Percentiles rank a stretch among this genome's conserved stretches.
Conservation (phyloP, 2,329 filamentous ascomycete species). For the Pseudonectria foliicola region DNA sequence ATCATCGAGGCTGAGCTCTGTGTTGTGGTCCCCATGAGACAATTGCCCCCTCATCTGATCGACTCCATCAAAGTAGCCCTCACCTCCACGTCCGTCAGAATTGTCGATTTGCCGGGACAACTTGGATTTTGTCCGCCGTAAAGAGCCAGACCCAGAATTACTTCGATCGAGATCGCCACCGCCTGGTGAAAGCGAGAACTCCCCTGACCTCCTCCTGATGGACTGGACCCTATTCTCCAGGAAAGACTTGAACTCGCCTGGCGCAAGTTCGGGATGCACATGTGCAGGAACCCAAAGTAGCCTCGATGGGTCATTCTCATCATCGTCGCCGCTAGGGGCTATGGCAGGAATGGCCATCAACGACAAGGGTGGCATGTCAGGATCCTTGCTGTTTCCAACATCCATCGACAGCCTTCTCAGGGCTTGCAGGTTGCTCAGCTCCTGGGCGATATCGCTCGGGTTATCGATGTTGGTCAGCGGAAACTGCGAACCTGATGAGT, state of each 20-base stretch:
- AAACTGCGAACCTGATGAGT: conserved; percentile 60
- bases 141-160: conserved; percentile 52
- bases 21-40: conserved; percentile 49
- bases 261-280: conserved; percentile 88
- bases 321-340: conserved; percentile 64
- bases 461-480: conserved; percentile 86
- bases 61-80: conserved; percentile 74
- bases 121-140: conserved; percentile 91
- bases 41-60: conserved; percentile 69
- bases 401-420: conserved; percentile 93
- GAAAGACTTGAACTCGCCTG: conserved; percentile 94
- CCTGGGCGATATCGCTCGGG: conserved; percentile 81
- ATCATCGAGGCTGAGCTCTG: conserved; percentile 68
- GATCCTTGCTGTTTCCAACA: conserved; percentile 63
- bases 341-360: conserved; percentile 64
- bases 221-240: conserved; percentile 88
- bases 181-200: conserved; percentile 55
- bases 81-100: conserved; percentile 47
- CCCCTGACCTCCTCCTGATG: conserved; percentile 77
- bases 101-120: conserved; percentile 85
- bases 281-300: conserved; percentile 94
- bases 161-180: conserved; percentile 42
- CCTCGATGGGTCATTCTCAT: conserved; percentile 81
- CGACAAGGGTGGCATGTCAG: conserved; percentile 66
- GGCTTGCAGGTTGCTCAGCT: conserved; percentile 86